These are phyloP conservation scores for Pharus latifolius DNA, from an alignment of 176 grass and related monocot species.

Conservation along the genomic window DNA sequence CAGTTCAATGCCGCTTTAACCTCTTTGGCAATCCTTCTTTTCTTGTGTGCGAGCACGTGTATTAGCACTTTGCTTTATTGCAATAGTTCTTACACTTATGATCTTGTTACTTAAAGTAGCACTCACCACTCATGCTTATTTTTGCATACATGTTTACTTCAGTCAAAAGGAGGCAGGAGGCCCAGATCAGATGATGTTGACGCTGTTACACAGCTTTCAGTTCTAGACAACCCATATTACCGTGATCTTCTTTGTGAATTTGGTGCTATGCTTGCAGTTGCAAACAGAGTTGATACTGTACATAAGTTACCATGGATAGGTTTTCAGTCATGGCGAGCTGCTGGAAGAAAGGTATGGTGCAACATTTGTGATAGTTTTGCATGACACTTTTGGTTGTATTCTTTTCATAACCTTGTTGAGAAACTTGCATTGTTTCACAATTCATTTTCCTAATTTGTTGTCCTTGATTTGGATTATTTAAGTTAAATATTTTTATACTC, in stretches of 20 bases:
- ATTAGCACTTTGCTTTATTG: neutral
- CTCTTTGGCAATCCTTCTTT: neutral
- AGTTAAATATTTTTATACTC: neutral
- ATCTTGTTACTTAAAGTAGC: conserved; percentile 1
- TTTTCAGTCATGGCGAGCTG: conserved; percentile 92
- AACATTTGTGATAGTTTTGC: neutral
- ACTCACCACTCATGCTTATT: conserved; percentile 1
- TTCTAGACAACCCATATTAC: conserved; percentile 66
- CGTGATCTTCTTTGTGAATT: conserved; percentile 79
- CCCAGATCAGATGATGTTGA: conserved; percentile 79
- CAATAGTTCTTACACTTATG: neutral
- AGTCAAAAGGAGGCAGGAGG: conserved; percentile 75
- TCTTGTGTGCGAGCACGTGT: neutral
- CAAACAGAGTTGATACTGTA: conserved; percentile 70
- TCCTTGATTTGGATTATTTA: neutral
- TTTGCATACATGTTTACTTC: conserved; percentile 31
- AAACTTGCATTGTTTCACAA: conserved; percentile 2
- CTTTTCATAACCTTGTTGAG: neutral
- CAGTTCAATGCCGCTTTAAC: neutral
- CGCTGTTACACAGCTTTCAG: conserved; percentile 66
- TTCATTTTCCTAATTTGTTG: neutral
- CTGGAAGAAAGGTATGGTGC: conserved; percentile 60
- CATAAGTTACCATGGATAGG: conserved; percentile 98
- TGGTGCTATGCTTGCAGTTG: conserved; percentile 78
- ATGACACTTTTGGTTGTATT: conserved; percentile 10